phyloP scores from a whole-genome alignment of 1,139 yeast genomes.

The Hemisphaericaspora xylanilytica region DNA sequence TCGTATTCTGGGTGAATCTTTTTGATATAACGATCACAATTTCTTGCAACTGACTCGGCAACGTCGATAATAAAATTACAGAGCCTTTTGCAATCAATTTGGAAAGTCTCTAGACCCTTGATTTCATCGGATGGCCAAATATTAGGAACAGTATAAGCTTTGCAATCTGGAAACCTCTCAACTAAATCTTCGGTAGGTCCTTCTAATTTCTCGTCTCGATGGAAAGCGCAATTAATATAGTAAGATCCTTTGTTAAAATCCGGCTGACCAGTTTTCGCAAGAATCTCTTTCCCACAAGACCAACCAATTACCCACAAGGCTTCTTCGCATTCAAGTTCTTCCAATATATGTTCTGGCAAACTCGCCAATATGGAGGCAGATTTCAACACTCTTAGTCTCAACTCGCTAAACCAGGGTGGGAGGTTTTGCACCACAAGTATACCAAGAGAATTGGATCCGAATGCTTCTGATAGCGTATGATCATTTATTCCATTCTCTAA shows the following conservation, averaged over 20 bases:
- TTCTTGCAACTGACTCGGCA: slow-evolving; percentile 50
- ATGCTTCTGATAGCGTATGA: slow-evolving; percentile 39
- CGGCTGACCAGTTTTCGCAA: slow-evolving; percentile 37
- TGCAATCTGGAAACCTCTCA: slow-evolving; percentile 30
- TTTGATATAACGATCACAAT: slow-evolving; percentile 49
- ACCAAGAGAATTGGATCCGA: slow-evolving; percentile 60
- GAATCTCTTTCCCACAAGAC: slow-evolving; percentile 61
- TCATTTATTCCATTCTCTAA: slow-evolving; percentile 34
- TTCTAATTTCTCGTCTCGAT: slow-evolving; percentile 39
- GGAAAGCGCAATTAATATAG: slow-evolving; percentile 61
- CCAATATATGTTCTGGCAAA: slow-evolving; percentile 34
- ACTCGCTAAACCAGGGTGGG: slow-evolving; percentile 35
- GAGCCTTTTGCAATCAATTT: slow-evolving; percentile 35
- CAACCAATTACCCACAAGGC: slow-evolving; percentile 57
- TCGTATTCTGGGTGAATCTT: slow-evolving; percentile 28
- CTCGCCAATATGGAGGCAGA: slow-evolving; percentile 48
- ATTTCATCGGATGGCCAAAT: slow-evolving; percentile 47
- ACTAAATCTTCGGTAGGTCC: slow-evolving; percentile 41
- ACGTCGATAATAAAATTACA: slow-evolving; percentile 50
- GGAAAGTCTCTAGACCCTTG: slow-evolving; percentile 27
- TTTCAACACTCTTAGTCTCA: slow-evolving; percentile 44
- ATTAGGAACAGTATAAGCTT: slow-evolving; percentile 49
- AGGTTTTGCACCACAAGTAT: slow-evolving; percentile 47
- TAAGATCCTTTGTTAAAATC: slow-evolving; percentile 59
- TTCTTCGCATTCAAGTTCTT: slow-evolving; percentile 46